These are phyloP conservation scores for Mycena sp. DNA, from an alignment of 1,284 basidiomycete genomes.

Conservation along the genomic window DNA sequence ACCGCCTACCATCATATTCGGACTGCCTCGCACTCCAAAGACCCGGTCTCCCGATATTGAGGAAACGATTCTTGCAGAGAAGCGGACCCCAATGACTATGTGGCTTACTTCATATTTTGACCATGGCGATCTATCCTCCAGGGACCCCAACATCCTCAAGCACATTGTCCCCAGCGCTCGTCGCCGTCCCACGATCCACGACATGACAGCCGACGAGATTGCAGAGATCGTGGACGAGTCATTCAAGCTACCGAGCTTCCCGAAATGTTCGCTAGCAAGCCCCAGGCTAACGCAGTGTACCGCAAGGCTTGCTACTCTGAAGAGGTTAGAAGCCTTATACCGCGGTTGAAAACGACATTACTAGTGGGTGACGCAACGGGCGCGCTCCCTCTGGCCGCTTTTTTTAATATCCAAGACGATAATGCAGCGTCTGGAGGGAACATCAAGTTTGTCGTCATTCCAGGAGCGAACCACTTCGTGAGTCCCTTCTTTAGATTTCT, in stretches of 20 bases:
- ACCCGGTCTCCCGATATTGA: too few relatives aligned
- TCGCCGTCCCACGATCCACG: neutral
- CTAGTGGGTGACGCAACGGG: neutral
- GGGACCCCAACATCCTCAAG: too few relatives aligned
- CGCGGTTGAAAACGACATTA: neutral
- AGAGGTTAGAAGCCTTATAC: neutral
- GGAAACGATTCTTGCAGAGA: too few relatives aligned
- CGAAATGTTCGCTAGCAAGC: neutral
- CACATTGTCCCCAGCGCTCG: too few relatives aligned
- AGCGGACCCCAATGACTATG: too few relatives aligned
- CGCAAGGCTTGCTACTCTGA: neutral
- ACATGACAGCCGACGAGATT: neutral
- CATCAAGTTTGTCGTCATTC: neutral
- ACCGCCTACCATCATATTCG: neutral
- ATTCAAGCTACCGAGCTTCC: neutral
- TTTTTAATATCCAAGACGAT: neutral
- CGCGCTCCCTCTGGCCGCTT: neutral
- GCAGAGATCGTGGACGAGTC: neutral
- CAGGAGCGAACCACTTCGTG: conserved; percentile 5
- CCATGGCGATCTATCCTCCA: too few relatives aligned
- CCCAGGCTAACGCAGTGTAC: neutral
- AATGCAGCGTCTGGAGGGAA: neutral
- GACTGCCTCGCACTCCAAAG: too few relatives aligned
- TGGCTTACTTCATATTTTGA: too few relatives aligned
- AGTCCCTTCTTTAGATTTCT: neutral